Evolutionary conservation across 1,284 basidiomycete species (phyloP).

Genomic region (Rhodotorula sp.): DNA sequence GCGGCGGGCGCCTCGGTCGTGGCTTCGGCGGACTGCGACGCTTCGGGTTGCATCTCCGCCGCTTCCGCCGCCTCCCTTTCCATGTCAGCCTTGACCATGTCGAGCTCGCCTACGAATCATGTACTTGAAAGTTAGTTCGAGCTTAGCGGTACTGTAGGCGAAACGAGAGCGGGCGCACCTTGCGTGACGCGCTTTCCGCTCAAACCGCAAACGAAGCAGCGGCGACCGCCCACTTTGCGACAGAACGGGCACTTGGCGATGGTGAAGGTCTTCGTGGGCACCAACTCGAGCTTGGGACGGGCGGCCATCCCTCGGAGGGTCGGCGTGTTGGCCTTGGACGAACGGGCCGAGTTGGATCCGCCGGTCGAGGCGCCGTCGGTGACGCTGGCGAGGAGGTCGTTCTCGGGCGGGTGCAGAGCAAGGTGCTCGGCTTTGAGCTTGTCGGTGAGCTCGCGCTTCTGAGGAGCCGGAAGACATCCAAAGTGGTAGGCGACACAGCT

Average conservation of each 20-base stretch:
- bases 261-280: conserved; percentile 22
- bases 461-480: conserved; percentile 22
- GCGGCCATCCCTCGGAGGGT: background rate
- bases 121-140: background rate
- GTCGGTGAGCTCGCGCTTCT: conserved; percentile 25
- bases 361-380: background rate
- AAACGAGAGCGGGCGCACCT: conserved; percentile 4
- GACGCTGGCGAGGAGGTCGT: background rate
- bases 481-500: conserved; percentile 36
- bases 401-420: background rate
- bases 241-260: conserved; percentile 41
- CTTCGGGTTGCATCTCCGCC: too few species aligned
- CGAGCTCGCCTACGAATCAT: conserved; percentile 4
- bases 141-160: background rate
- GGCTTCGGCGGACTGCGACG: too few species aligned
- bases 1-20: too few species aligned
- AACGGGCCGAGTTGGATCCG: background rate
- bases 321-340: conserved; percentile 1
- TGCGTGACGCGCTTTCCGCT: conserved; percentile 22
- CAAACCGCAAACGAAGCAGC: conserved; percentile 38
- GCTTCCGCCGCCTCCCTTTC: too few species aligned
- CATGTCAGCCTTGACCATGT: background rate
- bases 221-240: conserved; percentile 32
- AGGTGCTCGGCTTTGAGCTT: conserved; percentile 25
- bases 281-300: conserved; percentile 33